Evolutionary conservation across 495 filamentous ascomycete genomes (phyloP), one percentile per base, ranked within the genome.

Genomic region (Parmelia sp.): DNA sequence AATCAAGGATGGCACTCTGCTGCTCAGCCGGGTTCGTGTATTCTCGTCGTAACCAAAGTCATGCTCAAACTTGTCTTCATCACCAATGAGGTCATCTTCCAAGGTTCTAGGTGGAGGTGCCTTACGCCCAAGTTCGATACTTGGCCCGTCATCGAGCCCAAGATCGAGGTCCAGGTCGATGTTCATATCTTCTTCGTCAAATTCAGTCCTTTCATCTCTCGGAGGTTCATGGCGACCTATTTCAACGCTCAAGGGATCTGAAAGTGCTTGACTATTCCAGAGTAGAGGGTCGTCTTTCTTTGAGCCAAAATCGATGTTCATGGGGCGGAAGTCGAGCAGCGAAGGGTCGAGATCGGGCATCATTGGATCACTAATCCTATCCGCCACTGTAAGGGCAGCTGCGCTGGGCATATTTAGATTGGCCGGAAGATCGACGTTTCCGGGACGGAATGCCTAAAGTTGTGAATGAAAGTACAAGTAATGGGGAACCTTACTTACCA

Each of bases 101-200:
- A 88, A 74, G 10, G 79, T 74, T 58, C 84, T 79, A 31, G 86
- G 78, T 21, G 83, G 77, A 19, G 87, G 86, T 35, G 88, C 90
- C 66, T 93, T 88, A 84, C 90, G 86, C 72, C 90, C 90, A 69
- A 90, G 80, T 84, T 96, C 91, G 65, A 95, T 83, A 66, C 88
- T 92, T 23, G 79, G 75, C 8, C 75, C 72, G 57, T 81, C 78
- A 58, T 80, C 75, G 53, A 81, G 78, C 66, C 84, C 81, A 37
- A 82, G 69, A 45, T 83, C 77, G 29, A 83, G 71, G n/a, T 82
- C 76, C 57, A 83, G 72, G 37, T 83, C 78, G 29, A 83, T 72
- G 33, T 82, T 76, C 65, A 83, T 74, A 58, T 81, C 68, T 29
- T 76, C 75, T 60, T 77, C 76, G 59, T 83, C 81, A 17, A 82